Conservation (phyloP, 2,329 filamentous ascomycete genomes). For the Ophiostoma tasmaniense region DNA sequence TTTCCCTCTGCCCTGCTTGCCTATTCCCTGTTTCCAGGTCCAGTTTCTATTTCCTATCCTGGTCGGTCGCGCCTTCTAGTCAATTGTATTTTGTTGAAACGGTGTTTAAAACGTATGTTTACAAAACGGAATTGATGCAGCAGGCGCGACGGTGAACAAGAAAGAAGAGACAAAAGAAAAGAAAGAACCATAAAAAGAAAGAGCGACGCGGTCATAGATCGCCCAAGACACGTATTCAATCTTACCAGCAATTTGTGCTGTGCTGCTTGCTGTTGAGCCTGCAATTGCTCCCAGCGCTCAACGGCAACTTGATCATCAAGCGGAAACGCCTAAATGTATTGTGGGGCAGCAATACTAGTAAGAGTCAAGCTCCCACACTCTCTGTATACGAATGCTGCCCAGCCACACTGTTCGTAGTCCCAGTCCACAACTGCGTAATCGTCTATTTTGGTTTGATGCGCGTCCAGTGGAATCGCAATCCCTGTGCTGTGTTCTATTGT, state of each 20-base stretch:
- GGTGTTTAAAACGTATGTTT: too few relatives aligned
- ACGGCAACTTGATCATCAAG: not conserved
- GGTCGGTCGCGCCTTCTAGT: not conserved
- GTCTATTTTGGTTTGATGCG: not conserved
- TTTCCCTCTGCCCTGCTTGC: conserved; percentile 19
- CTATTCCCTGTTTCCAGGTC: conserved; percentile 16
- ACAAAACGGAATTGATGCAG: too few relatives aligned
- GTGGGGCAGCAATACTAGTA: too few relatives aligned
- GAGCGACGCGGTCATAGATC: not conserved
- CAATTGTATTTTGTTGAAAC: not conserved
- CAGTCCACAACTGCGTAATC: conserved; percentile 1
- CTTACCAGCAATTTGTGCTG: not conserved
- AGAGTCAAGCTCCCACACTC: not conserved
- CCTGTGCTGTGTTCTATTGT: not conserved
- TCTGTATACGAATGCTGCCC: not conserved
- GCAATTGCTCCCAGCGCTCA: too few relatives aligned
- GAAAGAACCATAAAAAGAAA: not conserved
- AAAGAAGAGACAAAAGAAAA: not conserved
- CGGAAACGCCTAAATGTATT: conserved; percentile 4
- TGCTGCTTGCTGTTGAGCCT: not conserved
- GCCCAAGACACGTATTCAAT: not conserved
- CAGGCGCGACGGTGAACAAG: too few relatives aligned
- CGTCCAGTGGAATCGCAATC: not conserved
- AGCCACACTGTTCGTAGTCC: not conserved
- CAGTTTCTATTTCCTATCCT: not conserved